Conservation (phyloP, 768 basidiomycete species). For the Collybia sordida region DNA sequence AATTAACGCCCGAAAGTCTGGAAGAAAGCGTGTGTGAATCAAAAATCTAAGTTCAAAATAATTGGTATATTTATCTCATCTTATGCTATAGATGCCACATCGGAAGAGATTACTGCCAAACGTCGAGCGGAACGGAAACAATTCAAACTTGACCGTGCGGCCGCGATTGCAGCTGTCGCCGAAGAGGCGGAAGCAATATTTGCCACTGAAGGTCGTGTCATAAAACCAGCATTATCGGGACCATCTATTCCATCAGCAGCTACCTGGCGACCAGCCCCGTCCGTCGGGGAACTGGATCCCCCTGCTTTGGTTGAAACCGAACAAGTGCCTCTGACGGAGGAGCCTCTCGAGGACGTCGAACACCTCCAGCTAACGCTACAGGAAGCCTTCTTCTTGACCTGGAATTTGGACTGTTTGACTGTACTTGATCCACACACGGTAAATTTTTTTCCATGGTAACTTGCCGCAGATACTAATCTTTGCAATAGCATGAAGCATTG, state of each 20-base stretch:
- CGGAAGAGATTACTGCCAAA: conserved; percentile 89
- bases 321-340: conserved; percentile 33
- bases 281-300: conserved; percentile 15
- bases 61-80: conserved; percentile 2
- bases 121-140: conserved; percentile 86
- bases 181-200: conserved; percentile 81
- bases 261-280: conserved; percentile 64
- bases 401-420: conserved; percentile 81
- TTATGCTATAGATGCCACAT: conserved; percentile 58
- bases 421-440: conserved; percentile 69
- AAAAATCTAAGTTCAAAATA: not conserved
- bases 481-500: conserved; percentile 51
- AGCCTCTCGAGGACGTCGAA: conserved; percentile 71
- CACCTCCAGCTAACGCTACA: conserved; percentile 88
- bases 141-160: conserved; percentile 91
- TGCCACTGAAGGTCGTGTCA: conserved; percentile 62
- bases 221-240: conserved; percentile 57
- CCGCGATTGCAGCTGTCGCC: conserved; percentile 79
- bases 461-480: conserved; percentile 3
- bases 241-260: conserved; percentile 75
- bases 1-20: conserved; percentile 60
- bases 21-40: conserved; percentile 54
- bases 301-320: conserved; percentile 27
- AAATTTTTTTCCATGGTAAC: conserved; percentile 22
- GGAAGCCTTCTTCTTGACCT: conserved; percentile 87